These are phyloP conservation scores for Silene coronaria DNA, from an alignment of 179 eudicot genomes.

Conservation along the genomic window DNA sequence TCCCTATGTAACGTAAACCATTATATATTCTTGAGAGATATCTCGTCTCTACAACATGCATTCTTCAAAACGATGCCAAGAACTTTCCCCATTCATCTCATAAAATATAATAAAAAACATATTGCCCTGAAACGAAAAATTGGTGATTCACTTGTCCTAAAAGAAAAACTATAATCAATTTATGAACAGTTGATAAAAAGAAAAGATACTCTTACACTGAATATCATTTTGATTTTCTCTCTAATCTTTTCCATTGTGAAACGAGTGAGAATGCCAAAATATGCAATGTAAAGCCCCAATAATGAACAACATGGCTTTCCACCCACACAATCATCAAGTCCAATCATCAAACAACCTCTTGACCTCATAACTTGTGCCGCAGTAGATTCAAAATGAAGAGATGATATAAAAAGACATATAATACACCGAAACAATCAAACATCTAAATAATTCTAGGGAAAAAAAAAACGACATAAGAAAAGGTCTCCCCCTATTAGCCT, in stretches of 20 bases:
- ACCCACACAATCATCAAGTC: constrained; percentile 31
- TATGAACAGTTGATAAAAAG: neutral
- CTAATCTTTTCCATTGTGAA: constrained; percentile 47
- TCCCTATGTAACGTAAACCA: no score
- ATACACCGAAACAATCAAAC: constrained; percentile 11
- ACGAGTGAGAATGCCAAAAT: constrained; percentile 36
- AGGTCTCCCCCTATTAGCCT: constrained; percentile 24
- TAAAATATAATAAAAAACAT: neutral
- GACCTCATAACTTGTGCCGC: constrained; percentile 32
- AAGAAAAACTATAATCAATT: neutral
- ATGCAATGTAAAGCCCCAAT: constrained; percentile 33
- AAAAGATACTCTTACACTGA: constrained; percentile 22
- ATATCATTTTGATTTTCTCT: constrained; percentile 36
- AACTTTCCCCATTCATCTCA: neutral
- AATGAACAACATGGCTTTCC: constrained; percentile 39
- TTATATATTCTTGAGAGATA: neutral
- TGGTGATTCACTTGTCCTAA: neutral
- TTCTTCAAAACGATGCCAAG: neutral
- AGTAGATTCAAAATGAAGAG: constrained; percentile 10
- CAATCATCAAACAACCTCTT: constrained; percentile 43
- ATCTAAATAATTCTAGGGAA: constrained; percentile 5
- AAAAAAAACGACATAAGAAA: constrained; percentile 17
- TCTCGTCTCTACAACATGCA: neutral
- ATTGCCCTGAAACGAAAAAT: neutral
- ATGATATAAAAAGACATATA: constrained; percentile 1